These are phyloP conservation scores for Tolypocladium sp. DNA, from an alignment of 2,329 filamentous ascomycete genomes.

Conservation along the genomic window DNA sequence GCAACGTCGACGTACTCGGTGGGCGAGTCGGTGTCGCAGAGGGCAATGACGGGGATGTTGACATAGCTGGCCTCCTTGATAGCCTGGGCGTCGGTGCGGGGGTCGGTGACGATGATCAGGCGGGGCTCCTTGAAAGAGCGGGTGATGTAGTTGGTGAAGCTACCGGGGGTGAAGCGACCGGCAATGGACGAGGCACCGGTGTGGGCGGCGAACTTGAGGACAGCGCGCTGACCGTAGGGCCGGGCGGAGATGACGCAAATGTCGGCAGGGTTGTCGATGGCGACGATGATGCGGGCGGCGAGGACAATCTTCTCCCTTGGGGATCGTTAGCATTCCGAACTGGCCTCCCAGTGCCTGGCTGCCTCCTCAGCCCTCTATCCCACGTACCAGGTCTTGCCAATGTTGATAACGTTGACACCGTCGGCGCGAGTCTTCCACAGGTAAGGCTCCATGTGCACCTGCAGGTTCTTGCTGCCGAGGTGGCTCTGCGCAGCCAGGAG, in stretches of 20 bases:
- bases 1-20: slow-evolving; percentile 99
- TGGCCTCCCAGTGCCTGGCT: background rate
- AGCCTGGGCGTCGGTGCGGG: slow-evolving; percentile 98
- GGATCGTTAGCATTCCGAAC: slow-evolving; percentile 4
- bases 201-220: slow-evolving; percentile 99
- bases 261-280: slow-evolving; percentile 98
- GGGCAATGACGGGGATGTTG: slow-evolving; percentile 99
- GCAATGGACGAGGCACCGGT: slow-evolving; percentile 97
- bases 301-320: slow-evolving; percentile 98
- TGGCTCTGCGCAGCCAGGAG: slow-evolving; percentile 95
- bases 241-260: slow-evolving; percentile 99
- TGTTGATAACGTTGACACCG: slow-evolving; percentile 98
- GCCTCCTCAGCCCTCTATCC: background rate
- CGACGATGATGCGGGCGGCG: slow-evolving; percentile 95
- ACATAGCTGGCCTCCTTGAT: slow-evolving; percentile 99
- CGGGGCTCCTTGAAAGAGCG: slow-evolving; percentile 99
- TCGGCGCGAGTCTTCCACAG: slow-evolving; percentile 99
- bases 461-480: slow-evolving; percentile 97
- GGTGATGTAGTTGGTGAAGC: slow-evolving; percentile 99
- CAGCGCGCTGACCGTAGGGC: slow-evolving; percentile 98
- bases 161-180: slow-evolving; percentile 99
- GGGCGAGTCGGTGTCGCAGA: slow-evolving; percentile 98
- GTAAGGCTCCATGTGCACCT: slow-evolving; percentile 99
- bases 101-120: slow-evolving; percentile 98
- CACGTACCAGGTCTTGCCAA: slow-evolving; percentile 97